These are phyloP conservation scores for Tetracladium setigerum DNA, from an alignment of 495 filamentous ascomycete species.

Conservation along the genomic window DNA sequence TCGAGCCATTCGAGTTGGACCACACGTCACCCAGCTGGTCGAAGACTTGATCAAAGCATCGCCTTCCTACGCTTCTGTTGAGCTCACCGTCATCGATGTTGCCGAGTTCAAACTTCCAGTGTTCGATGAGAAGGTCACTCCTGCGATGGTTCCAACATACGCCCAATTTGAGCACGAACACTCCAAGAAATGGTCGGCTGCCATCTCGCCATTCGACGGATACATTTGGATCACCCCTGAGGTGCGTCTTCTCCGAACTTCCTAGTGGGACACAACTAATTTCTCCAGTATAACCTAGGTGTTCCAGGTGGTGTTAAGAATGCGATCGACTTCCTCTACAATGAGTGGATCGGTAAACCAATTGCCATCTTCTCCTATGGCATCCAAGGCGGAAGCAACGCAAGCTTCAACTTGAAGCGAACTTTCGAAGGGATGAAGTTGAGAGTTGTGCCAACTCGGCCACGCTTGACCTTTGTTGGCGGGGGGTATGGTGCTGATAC, in stretches of 20 bases:
- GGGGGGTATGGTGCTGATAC: no score
- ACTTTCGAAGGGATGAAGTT: not conserved
- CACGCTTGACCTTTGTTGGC: not conserved
- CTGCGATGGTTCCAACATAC: slow-evolving; percentile 34
- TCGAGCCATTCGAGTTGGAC: slow-evolving; percentile 29
- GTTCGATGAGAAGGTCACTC: slow-evolving; percentile 45
- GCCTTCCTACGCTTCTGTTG: slow-evolving; percentile 12
- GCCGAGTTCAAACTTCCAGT: slow-evolving; percentile 44
- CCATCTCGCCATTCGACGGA: slow-evolving; percentile 38
- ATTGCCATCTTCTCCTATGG: slow-evolving; percentile 51
- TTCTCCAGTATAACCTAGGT: slow-evolving; percentile 47
- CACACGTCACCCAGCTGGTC: slow-evolving; percentile 29
- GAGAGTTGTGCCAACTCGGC: not conserved
- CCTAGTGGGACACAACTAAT: slow-evolving; percentile 39
- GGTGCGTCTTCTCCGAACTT: no score
- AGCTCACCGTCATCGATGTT: slow-evolving; percentile 37
- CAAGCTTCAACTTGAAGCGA: not conserved
- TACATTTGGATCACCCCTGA: slow-evolving; percentile 53
- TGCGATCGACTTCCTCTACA: slow-evolving; percentile 52
- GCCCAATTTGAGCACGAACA: slow-evolving; percentile 40
- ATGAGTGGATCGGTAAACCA: slow-evolving; percentile 54
- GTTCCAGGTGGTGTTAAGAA: slow-evolving; percentile 51
- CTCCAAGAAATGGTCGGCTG: slow-evolving; percentile 41
- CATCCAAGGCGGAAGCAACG: slow-evolving; percentile 36
- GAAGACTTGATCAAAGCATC: slow-evolving; percentile 11